Evolutionary conservation across 2,329 filamentous ascomycete species (phyloP), one percentile per base, ranked within the genome.

Genomic region (Karstenula rhodostoma): DNA sequence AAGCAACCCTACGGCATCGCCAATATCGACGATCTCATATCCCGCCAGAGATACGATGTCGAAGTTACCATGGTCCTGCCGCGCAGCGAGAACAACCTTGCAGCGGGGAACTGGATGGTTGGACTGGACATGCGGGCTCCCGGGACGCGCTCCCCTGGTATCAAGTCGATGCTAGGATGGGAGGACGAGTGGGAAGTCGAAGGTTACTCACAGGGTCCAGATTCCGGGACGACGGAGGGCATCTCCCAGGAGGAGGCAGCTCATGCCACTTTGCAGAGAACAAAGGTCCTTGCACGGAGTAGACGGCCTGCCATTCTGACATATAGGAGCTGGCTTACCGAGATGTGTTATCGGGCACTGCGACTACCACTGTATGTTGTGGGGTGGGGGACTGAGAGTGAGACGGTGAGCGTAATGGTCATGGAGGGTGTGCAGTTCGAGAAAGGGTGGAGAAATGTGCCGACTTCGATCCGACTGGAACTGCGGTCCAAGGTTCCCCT

Each of bases 21-120:
- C 2, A 71, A 76, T 19, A 74, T 89, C 13, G 55, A 64, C 0
- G 71, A 69, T 1, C 66, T 66, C 68, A 82, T 22, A 83, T 86
- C 49, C 80, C 95, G 63, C 49, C 94, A 97, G 76, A 85, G 89
- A 50, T 99, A 99, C 82, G 93, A 98, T 76, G 85, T 99, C 44
- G 84, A 86, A 5, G 83, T 98, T 1, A 83, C 87, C 23, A 83
- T 99, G 33, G 85, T 86, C 3, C 83, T 99, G 64, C 95, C 95
- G 19, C 88, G 90, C 43, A 95, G 92, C 2, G 88, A 87, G 0
- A 79, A 84, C 1, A 99, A 99, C 71, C 79, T 91, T 23, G 86
- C 85, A 2, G 86, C 86, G 15, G 95, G 95, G 29, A 98, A 98
- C 80, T 98, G 97, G 83, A 99, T 99, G 95, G 82, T 98, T 19